Evolutionary conservation across 2,329 filamentous ascomycete species (phyloP).

Genomic region (Talaromyces sp.): DNA sequence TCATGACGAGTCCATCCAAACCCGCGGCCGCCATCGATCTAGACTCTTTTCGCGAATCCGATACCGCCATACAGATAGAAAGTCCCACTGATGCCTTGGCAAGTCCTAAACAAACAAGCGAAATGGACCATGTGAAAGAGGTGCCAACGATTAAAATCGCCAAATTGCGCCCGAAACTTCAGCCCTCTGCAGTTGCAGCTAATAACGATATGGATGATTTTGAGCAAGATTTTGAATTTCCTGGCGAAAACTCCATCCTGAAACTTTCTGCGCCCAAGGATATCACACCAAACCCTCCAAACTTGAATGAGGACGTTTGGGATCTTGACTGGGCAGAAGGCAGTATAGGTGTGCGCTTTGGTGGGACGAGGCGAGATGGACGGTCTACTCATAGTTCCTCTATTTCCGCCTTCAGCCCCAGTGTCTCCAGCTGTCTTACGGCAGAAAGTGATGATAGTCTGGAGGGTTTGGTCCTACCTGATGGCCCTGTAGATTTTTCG

Average conservation of each 20-base stretch:
- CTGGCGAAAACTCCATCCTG: conserved; percentile 59
- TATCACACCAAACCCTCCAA: conserved; percentile 57
- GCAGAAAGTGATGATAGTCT: conserved; percentile 89
- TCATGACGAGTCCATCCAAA: conserved; percentile 36
- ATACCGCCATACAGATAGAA: conserved; percentile 1
- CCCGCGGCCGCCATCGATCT: conserved; percentile 15
- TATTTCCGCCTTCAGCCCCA: conserved; percentile 84
- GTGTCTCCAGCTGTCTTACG: conserved; percentile 84
- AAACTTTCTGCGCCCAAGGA: conserved; percentile 58
- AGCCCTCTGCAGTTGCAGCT: conserved; percentile 18
- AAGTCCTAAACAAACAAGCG: not conserved
- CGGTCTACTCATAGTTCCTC: conserved; percentile 80
- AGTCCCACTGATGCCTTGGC: not conserved
- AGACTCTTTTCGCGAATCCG: not conserved
- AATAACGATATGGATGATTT: conserved; percentile 59
- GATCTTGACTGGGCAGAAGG: conserved; percentile 85
- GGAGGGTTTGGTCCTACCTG: conserved; percentile 80
- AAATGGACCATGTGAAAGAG: conserved; percentile 1
- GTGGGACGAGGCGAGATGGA: conserved; percentile 76
- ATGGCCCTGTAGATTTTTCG: conserved; percentile 76
- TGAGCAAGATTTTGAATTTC: conserved; percentile 68
- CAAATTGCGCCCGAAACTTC: not conserved
- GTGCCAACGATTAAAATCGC: conserved; percentile 9
- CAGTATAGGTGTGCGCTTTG: conserved; percentile 84
- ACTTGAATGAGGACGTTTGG: conserved; percentile 66